phyloP scores from a whole-genome alignment of 164 flowering plant species.

The Sedum album region DNA sequence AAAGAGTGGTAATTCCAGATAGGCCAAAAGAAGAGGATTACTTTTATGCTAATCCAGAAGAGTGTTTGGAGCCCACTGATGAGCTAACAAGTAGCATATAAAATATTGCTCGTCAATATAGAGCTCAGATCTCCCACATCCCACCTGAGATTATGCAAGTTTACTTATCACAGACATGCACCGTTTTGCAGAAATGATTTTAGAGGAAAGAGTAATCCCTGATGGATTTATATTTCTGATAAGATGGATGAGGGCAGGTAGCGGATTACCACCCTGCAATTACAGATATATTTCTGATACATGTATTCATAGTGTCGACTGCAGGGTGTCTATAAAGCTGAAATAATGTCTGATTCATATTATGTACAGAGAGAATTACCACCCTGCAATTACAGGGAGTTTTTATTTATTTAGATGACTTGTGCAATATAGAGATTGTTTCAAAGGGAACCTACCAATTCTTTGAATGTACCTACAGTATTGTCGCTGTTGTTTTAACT shows the following conservation, averaged over 20 bases:
- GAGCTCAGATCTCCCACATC: neutral
- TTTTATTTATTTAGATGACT: neutral
- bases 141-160: neutral
- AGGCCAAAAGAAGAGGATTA: slow-evolving; percentile 59
- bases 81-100: slow-evolving; percentile 23
- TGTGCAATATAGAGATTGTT: no score
- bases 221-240: neutral
- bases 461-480: no score
- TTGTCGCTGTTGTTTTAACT: no score
- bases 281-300: no score
- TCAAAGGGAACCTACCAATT: no score
- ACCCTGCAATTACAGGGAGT: neutral
- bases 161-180: neutral
- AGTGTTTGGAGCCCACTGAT: slow-evolving; percentile 37
- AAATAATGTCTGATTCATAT: neutral
- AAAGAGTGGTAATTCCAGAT: slow-evolving; percentile 32
- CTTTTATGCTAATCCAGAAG: slow-evolving; percentile 58
- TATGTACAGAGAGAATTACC: neutral
- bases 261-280: no score
- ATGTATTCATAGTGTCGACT: neutral
- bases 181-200: slow-evolving; percentile 2
- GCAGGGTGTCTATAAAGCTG: neutral
- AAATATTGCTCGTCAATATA: slow-evolving; percentile 10
- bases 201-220: neutral
- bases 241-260: no score